A percentile compares a stretch with the other conserved stretches of the same genome.
phyloP scores from a whole-genome alignment of 257 asterid genomes.

The Coffea canephora region DNA sequence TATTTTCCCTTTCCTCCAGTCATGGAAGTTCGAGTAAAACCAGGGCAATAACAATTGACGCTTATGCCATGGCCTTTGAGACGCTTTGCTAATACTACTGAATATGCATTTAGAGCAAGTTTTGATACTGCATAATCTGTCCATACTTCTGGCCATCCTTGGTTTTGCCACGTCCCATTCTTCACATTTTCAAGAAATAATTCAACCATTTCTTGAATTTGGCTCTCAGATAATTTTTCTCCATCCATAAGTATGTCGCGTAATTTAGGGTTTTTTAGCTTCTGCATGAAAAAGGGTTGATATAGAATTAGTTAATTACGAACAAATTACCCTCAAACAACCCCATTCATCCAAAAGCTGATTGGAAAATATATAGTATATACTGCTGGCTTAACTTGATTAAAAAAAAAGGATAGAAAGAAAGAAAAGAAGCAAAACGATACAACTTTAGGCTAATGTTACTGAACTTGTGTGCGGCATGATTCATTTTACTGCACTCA shows the following conservation, averaged over 20 bases:
- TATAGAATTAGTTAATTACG: background rate
- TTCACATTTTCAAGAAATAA: conserved; percentile 54
- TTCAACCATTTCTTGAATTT: conserved; percentile 46
- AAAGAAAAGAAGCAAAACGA: too few species aligned
- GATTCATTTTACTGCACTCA: background rate
- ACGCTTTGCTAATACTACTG: conserved; percentile 54
- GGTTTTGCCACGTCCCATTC: conserved; percentile 49
- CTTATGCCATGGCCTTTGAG: conserved; percentile 32
- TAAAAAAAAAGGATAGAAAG: too few species aligned
- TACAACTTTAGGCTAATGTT: too few species aligned
- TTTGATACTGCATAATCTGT: conserved; percentile 81
- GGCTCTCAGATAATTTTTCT: conserved; percentile 37
- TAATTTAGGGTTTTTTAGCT: conserved; percentile 46
- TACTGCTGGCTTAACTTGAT: too few species aligned
- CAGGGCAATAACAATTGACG: conserved; percentile 77
- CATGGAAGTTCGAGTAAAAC: conserved; percentile 78
- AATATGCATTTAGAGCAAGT: conserved; percentile 62
- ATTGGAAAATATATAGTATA: too few species aligned
- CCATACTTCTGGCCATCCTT: conserved; percentile 84
- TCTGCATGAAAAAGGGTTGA: conserved; percentile 35
- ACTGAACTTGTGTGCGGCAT: too few species aligned
- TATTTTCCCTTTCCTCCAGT: conserved; percentile 59
- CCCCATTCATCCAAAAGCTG: too few species aligned
- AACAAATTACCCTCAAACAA: too few species aligned
- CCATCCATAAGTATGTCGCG: conserved; percentile 47